phyloP scores from a whole-genome alignment of 176 grass and related monocot genomes.

The Oryza coarctata region DNA sequence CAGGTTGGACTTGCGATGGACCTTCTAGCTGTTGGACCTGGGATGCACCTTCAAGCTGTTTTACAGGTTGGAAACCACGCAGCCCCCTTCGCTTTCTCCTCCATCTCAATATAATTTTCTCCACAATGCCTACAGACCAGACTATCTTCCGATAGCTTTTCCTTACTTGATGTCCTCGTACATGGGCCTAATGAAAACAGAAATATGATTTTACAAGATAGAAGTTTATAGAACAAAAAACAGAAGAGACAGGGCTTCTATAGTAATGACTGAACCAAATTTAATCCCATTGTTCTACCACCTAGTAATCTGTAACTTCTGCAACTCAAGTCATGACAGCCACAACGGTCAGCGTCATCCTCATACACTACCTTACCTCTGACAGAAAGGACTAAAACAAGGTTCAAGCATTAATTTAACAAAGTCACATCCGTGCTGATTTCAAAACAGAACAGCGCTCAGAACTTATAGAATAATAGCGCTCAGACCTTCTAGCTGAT shows the following conservation, averaged over 20 bases:
- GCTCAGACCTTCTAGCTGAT: neutral
- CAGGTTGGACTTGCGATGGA: constrained; percentile 52
- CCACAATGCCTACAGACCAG: constrained; percentile 93
- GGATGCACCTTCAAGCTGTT: constrained; percentile 53
- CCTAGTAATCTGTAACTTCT: neutral
- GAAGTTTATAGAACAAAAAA: neutral
- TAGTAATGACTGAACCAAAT: neutral
- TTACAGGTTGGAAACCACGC: constrained; percentile 65
- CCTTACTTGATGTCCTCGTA: constrained; percentile 90
- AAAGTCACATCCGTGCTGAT: neutral
- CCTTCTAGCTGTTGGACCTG: constrained; percentile 65
- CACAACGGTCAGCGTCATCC: neutral
- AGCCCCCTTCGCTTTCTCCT: constrained; percentile 78
- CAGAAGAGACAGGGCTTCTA: neutral
- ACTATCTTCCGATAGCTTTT: constrained; percentile 73
- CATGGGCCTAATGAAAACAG: constrained; percentile 69
- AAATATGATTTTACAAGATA: neutral
- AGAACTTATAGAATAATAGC: neutral
- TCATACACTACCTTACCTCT: neutral
- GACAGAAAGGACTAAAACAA: constrained; percentile 6
- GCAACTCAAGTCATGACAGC: constrained; percentile 19
- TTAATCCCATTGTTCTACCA: neutral
- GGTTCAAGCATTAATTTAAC: neutral
- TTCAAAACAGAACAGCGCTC: neutral
- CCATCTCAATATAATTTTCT: constrained; percentile 93